Conservation (phyloP, 1,284 basidiomycete species). For the Fomitiporia mediterranea region DNA sequence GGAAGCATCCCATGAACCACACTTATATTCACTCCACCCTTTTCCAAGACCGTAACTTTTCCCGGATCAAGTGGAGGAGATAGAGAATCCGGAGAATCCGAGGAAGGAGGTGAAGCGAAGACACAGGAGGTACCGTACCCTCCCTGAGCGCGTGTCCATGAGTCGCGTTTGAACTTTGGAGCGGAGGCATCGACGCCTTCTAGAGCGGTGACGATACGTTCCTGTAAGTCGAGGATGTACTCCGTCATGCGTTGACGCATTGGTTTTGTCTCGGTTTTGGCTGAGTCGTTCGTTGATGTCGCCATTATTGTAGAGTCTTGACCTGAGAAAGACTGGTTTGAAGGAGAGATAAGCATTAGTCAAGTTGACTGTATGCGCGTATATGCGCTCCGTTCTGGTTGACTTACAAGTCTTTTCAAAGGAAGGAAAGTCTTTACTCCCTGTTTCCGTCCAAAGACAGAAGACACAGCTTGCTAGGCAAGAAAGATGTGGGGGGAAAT, state of each 20-base stretch:
- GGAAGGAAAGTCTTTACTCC: no score
- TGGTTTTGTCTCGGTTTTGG: conserved; percentile 36
- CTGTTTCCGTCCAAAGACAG: no score
- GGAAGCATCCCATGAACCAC: conserved; percentile 89
- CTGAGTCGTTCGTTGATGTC: conserved; percentile 9
- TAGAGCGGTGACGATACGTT: conserved; percentile 76
- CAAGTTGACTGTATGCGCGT: no score
- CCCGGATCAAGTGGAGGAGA: not conserved
- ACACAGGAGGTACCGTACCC: conserved; percentile 89
- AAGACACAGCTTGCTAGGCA: no score
- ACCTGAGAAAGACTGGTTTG: not conserved
- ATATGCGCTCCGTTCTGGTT: not conserved
- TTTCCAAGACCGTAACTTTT: conserved; percentile 70
- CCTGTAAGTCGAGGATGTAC: conserved; percentile 79
- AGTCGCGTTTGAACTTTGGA: conserved; percentile 79
- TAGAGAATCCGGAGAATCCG: conserved; percentile 26
- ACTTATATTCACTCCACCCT: conserved; percentile 95
- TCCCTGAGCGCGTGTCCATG: conserved; percentile 81
- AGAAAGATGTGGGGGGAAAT: no score
- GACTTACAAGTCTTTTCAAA: no score
- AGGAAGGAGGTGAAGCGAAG: conserved; percentile 55
- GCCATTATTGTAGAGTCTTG: no score
- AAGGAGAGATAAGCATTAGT: not conserved
- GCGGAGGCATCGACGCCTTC: conserved; percentile 75
- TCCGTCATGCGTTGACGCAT: conserved; percentile 82